These are phyloP conservation scores for Crassisporium funariophilum DNA, from an alignment of 768 basidiomycete species.

Conservation along the genomic window DNA sequence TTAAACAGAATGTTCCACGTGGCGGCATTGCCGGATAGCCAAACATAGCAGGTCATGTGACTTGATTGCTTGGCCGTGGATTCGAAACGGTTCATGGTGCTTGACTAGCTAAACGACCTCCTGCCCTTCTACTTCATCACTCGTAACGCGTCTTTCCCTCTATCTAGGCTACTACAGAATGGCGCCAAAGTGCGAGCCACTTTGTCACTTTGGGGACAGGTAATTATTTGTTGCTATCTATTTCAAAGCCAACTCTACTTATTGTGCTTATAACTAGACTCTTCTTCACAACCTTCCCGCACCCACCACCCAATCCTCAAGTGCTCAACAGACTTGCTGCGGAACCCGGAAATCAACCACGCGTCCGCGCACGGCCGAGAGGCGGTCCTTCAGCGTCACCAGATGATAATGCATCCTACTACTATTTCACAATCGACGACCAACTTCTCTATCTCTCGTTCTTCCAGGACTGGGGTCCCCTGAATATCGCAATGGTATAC, in stretches of 20 bases:
- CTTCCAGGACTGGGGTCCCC: constrained; percentile 93
- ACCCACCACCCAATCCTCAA: constrained; percentile 68
- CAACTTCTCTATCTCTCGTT: constrained; percentile 91
- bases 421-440: constrained; percentile 94
- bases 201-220: constrained; percentile 83
- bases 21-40: too few species aligned
- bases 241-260: constrained; percentile 6
- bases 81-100: too few species aligned
- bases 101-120: too few species aligned
- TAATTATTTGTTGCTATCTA: constrained; percentile 25
- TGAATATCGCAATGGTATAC: constrained; percentile 92
- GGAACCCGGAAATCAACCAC: constrained; percentile 57
- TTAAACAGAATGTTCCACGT: neutral
- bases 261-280: constrained; percentile 49
- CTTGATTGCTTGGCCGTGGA: constrained; percentile 9
- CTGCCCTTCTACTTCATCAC: constrained; percentile 17
- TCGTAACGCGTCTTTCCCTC: constrained; percentile 23
- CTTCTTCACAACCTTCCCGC: constrained; percentile 87
- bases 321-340: constrained; percentile 60
- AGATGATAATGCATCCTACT: constrained; percentile 76
- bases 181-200: constrained; percentile 67
- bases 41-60: constrained; percentile 13
- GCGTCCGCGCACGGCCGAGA: constrained; percentile 60
- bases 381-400: constrained; percentile 65
- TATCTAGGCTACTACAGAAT: constrained; percentile 25